Percentiles rank a stretch among this genome's conserved stretches.
phyloP scores from a whole-genome alignment of 2,329 filamentous ascomycete species.

The Fusarium avenaceum region DNA sequence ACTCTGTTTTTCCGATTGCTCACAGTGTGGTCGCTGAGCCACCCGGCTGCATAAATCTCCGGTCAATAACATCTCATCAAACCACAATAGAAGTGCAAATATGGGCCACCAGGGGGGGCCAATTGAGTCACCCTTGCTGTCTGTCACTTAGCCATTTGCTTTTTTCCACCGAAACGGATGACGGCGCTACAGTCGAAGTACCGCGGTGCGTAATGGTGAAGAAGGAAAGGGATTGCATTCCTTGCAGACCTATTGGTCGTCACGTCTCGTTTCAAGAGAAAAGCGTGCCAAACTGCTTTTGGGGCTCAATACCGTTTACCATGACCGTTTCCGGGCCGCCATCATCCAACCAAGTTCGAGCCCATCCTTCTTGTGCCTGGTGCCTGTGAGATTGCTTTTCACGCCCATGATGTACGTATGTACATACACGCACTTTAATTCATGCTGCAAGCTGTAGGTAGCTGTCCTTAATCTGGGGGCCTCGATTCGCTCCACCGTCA shows the following conservation, averaged over 20 bases:
- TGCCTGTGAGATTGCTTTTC: conserved; percentile 12
- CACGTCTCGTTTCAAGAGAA: conserved; percentile 5
- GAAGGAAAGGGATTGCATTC: neutral
- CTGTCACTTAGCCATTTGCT: conserved; percentile 1
- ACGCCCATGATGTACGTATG: conserved; percentile 1
- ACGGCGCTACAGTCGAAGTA: neutral
- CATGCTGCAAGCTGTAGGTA: neutral
- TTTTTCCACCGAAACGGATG: neutral
- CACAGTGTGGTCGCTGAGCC: conserved; percentile 3
- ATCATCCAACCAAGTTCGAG: neutral
- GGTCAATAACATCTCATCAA: neutral
- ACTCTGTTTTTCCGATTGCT: conserved; percentile 8
- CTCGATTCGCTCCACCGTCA: conserved; percentile 9
- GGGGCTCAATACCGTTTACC: conserved; percentile 20
- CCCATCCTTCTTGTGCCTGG: conserved; percentile 6
- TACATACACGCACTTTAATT: neutral
- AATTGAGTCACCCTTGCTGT: neutral
- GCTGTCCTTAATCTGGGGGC: conserved; percentile 9
- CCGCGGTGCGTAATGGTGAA: neutral
- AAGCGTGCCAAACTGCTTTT: conserved; percentile 13
- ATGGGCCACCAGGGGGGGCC: neutral
- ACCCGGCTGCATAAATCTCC: neutral
- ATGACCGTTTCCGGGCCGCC: conserved; percentile 13
- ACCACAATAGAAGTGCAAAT: conserved; percentile 1
- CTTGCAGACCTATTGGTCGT: conserved; percentile 7